Base-by-base conservation (phyloP, 441 rosid genomes). In the Omphalea diandra region DNA sequence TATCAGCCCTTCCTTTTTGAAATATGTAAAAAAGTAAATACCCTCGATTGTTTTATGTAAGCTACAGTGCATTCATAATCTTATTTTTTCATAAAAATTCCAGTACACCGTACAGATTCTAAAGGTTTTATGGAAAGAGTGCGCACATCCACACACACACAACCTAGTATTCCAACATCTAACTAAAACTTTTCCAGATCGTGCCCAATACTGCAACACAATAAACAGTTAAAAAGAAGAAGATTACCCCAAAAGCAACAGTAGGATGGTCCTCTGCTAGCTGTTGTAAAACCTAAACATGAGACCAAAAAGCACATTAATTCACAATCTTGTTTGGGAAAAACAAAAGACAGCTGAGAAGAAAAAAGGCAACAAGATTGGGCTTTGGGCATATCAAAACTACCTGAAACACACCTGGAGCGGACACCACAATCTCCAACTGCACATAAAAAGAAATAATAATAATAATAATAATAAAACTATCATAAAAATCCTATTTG, bases 401-500 rank as follows among this genome's bases (percentile, higher is more conserved):
- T 63, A 85, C 89, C 89, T 83, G 81, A 70, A 83, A 82, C 57
- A 82, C 89, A 65, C 84, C 81, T 65, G 86, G 86, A 26, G 91
- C 82, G 35, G 89, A 82, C 73, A 77, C 67, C 49, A 83, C 86
- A 71, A 83, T 82, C 79, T 87, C 89, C 77, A 87, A 66, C 91
- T 83, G 73, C 79, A 82, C 5, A 64, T 70, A 63, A 66, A 63
- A 10, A 68, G 61, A 36, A 33, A 14, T 29, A 52, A 56, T 10
- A 18, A 59, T 9, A n/a, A 17, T 1, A 5, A 18, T 18, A 18
- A 47, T 3, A 17, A 5, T 5, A n/a, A 1, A n/a, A n/a, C 6
- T 59, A 27, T 2, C 22, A 71, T 15, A 57, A 62, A 56, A n/a
- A n/a, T n/a, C n/a, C n/a, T n/a, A n/a, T n/a, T n/a, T n/a, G n/a